Evolutionary conservation across 2,329 filamentous ascomycete genomes (phyloP), one percentile per base, ranked within the genome.

Genomic region (Neoscytalidium dimidiatum): DNA sequence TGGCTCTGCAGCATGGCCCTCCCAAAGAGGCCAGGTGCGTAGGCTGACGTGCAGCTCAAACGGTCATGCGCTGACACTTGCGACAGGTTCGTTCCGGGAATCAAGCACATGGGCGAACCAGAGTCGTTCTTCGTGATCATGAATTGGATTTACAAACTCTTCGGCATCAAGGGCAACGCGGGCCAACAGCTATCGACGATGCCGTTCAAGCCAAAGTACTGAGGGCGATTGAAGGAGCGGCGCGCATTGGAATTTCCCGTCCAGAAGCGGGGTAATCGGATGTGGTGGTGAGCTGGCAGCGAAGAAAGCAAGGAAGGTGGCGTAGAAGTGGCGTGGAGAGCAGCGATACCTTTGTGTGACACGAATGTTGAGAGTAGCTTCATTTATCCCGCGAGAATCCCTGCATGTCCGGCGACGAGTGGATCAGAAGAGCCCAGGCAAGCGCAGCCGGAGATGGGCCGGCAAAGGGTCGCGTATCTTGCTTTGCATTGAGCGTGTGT

Each of bases 61-160:
- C 38, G 13, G 17, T 19, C 56, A 44, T 21, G 43, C 19, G 53
- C 51, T 58, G 31, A 63, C n/a, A 52, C 46, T 4, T 23, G 44
- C 49, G 13, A 38, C 48, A 74, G 78, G 26, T 82, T 84, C 64
- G 77, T 84, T 0, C 63, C 71, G 2, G 75, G 74, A 0, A 72
- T 71, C 11, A 83, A 82, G 72, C 82, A 84, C 64, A 84, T 84
- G 82, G 82, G 82, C 1, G 82, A 84, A 73, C 82, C 82, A 4
- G 78, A 80, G 70, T 78, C 76, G 61, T 84, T 83, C 66, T 74
- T 79, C 61, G 74, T 84, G 58, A 83, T 83, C 35, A 62, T 84
- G 51, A 76, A 74, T 51, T 84, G 82, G 82, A 69, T 84, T 48
- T 84, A 83, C 70, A 73, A 75, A 66, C 64, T 84, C n/a, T 81